Evolutionary conservation across 306 rosid species (phyloP), one percentile per base, ranked within the genome.

Genomic region (Dalbergia cultrata): DNA sequence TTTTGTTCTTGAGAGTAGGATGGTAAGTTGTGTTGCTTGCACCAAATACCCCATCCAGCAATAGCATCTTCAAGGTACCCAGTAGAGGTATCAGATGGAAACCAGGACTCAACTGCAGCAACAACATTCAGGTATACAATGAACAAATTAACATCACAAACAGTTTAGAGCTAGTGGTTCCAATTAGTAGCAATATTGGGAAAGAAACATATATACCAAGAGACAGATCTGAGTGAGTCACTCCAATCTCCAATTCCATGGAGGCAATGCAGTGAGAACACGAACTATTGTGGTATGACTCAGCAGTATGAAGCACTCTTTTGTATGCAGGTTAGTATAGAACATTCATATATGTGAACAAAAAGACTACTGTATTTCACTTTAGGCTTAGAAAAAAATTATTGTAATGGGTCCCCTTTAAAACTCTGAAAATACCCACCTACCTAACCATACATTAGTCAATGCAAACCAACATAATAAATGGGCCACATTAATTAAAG

Each of bases 31-130:
- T 83, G 67, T 19, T 86, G 58, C 18, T 83, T 83, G 79, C 79
- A 81, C 90, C 90, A 83, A 77, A 67, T 76, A 60, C 64, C 87
- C 85, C 85, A 83, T 6, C 85, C 87, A 59, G 75, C 66, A 57
- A 86, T 80, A 67, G 85, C 90, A 86, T 86, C 90, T 81, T 86
- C 90, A 74, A 86, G 90, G 84, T 86, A 86, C 44, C 90, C 87
- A 72, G 72, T 76, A 8, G 87, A 80, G 41, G 85, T 67, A 65
- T 86, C 82, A 72, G 64, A 81, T 17, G 64, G 70, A 72, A 83
- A 74, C 87, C 90, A 86, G 19, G 85, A 61, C 41, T 72, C 90
- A 52, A 56, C 85, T 73, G 57, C 74, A 80, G 5, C 75, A 72
- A 61, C 79, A 70, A 4, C 75, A 79, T 54, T 72, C 26, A 62